Conservation (phyloP, 305 asterid species). For the Solanum hybrid region DNA sequence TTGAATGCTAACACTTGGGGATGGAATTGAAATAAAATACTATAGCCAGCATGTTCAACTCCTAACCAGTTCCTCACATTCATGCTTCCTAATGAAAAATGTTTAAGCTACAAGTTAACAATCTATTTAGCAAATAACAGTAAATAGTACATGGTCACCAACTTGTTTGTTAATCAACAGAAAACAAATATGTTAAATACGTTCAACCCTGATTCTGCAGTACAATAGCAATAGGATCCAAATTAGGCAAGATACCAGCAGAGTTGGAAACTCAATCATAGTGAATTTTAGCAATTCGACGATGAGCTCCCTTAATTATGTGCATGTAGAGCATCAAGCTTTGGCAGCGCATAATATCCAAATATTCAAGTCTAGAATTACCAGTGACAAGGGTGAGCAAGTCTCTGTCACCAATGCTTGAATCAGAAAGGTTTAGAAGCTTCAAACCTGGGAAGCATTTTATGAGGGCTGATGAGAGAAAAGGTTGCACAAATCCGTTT, state of each 20-base stretch:
- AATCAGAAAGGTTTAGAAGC: constrained; percentile 32
- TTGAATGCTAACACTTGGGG: not conserved
- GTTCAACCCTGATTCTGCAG: not conserved
- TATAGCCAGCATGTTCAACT: not conserved
- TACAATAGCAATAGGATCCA: not conserved
- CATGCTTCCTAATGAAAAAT: not conserved
- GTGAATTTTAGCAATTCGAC: constrained; percentile 16
- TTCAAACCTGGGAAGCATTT: constrained; percentile 25
- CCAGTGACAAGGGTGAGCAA: constrained; percentile 20
- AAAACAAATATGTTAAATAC: not conserved
- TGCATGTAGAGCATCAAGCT: constrained; percentile 30
- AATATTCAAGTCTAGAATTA: constrained; percentile 25
- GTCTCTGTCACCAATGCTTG: constrained; percentile 28
- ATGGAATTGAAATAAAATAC: not conserved
- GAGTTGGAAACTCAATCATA: constrained; percentile 20
- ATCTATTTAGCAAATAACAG: not conserved
- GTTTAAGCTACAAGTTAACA: not conserved
- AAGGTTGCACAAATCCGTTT: constrained; percentile 17
- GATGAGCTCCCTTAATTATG: constrained; percentile 23
- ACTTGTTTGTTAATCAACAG: not conserved
- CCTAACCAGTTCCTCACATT: not conserved
- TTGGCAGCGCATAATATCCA: constrained; percentile 29
- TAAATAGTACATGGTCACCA: not conserved
- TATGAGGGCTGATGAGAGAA: constrained; percentile 5
- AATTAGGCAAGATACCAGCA: not conserved